A percentile compares a stretch with the other conserved stretches of the same genome.
Conservation (phyloP, 2,329 filamentous ascomycete species). For the Penicillium sp. region DNA sequence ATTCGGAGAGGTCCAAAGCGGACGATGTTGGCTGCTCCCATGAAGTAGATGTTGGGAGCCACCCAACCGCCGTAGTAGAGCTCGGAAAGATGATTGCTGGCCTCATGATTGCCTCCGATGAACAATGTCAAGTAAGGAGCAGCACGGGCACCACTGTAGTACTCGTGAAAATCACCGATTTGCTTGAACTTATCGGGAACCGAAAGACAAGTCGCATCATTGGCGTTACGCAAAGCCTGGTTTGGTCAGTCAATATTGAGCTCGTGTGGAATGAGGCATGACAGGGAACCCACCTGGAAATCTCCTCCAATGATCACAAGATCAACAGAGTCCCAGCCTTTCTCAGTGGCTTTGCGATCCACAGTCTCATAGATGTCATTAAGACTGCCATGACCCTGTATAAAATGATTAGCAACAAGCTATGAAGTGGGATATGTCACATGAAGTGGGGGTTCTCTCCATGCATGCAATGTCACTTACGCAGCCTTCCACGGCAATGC, state of each 20-base stretch:
- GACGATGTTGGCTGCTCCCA: conserved; percentile 87
- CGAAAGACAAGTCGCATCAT: conserved; percentile 83
- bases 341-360: conserved; percentile 63
- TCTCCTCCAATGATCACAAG: conserved; percentile 93
- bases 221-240: conserved; percentile 80
- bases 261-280: background rate
- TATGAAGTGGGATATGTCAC: background rate
- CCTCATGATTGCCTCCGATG: conserved; percentile 93
- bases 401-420: conserved; percentile 12
- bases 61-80: conserved; percentile 97
- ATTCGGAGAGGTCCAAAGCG: conserved; percentile 82
- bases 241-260: background rate
- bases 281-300: conserved; percentile 65
- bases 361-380: conserved; percentile 87
- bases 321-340: conserved; percentile 79
- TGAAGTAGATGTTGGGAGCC: conserved; percentile 93
- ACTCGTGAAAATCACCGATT: conserved; percentile 89
- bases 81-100: conserved; percentile 84
- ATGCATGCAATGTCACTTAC: conserved; percentile 50
- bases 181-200: conserved; percentile 83
- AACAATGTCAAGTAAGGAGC: conserved; percentile 92
- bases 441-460: background rate
- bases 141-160: conserved; percentile 74
- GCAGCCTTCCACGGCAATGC: conserved; percentile 83
- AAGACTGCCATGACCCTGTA: conserved; percentile 82